Conservation (phyloP, 169 alveolate species). For the Cryptosporidium ryanae region DNA sequence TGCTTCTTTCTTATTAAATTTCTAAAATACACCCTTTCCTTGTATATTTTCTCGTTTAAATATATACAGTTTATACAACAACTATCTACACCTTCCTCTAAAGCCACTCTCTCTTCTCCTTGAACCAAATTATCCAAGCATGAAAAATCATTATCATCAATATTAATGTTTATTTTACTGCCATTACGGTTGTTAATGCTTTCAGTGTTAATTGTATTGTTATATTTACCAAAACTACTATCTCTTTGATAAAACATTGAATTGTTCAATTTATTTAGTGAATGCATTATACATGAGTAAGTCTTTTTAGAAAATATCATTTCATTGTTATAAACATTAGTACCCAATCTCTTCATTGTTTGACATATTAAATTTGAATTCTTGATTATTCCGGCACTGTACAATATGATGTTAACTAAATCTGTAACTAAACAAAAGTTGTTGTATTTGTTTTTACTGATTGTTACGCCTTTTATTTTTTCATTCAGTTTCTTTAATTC, state of each 20-base stretch:
- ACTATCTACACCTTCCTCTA: too few species aligned
- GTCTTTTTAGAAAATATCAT: background rate
- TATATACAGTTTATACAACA: slow-evolving; percentile 58
- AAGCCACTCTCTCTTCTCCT: background rate
- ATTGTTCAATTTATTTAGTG: too few species aligned
- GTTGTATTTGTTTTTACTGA: background rate
- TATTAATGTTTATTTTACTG: background rate
- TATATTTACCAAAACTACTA: background rate
- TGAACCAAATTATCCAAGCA: background rate
- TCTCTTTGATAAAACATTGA: too few species aligned
- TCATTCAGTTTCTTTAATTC: slow-evolving; percentile 15
- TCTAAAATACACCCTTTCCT: slow-evolving; percentile 14
- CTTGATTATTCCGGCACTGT: slow-evolving; percentile 16
- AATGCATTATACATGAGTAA: background rate
- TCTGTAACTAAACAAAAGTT: slow-evolving; percentile 25
- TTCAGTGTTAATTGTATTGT: background rate
- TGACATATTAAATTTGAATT: slow-evolving; percentile 7
- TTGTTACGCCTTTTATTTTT: background rate
- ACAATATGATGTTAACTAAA: slow-evolving; percentile 3
- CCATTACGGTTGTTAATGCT: background rate
- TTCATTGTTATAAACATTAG: background rate
- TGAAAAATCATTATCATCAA: background rate
- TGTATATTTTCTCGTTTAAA: slow-evolving; percentile 24
- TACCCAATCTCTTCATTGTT: slow-evolving; percentile 12
- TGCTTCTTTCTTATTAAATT: slow-evolving; percentile 39